phyloP scores from a whole-genome alignment of 176 grass and related monocot species.

The Triticum turgidum region DNA sequence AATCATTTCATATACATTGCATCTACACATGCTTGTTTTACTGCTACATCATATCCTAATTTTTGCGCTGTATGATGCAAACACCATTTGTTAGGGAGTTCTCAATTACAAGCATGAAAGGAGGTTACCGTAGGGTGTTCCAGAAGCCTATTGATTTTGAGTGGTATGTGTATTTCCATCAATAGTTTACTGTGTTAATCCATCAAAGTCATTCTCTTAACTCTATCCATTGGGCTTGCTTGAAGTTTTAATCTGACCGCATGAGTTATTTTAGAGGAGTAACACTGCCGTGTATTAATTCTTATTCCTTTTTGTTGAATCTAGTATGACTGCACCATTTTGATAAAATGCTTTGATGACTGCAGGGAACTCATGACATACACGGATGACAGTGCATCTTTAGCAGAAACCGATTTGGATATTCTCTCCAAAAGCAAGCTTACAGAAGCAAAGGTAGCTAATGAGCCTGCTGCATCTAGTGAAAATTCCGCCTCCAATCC shows the following conservation, averaged over 20 bases:
- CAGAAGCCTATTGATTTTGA: slow-evolving; percentile 78
- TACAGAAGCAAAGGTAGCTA: slow-evolving; percentile 45
- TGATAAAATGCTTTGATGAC: slow-evolving; percentile 17
- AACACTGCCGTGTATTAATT: neutral
- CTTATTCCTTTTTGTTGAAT: neutral
- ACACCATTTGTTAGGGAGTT: slow-evolving; percentile 70
- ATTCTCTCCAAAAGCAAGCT: slow-evolving; percentile 44
- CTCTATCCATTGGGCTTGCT: slow-evolving; percentile 19
- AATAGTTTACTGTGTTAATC: neutral
- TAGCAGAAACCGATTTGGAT: slow-evolving; percentile 87
- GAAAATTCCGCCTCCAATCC: slow-evolving; percentile 5
- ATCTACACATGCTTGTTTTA: neutral
- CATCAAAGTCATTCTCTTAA: neutral
- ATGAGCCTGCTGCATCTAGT: slow-evolving; percentile 29
- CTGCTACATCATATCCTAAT: slow-evolving; percentile 17
- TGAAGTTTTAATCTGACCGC: neutral
- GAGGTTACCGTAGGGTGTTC: slow-evolving; percentile 87
- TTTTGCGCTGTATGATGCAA: slow-evolving; percentile 10
- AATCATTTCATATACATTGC: neutral
- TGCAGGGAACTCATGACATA: slow-evolving; percentile 81
- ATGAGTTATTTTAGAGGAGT: neutral
- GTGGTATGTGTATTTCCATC: slow-evolving; percentile 52
- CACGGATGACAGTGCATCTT: slow-evolving; percentile 62
- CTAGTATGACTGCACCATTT: neutral
- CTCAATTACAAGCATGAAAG: slow-evolving; percentile 92